These are phyloP conservation scores for Lepraria neglecta DNA, from an alignment of 495 filamentous ascomycete species.

Conservation along the genomic window DNA sequence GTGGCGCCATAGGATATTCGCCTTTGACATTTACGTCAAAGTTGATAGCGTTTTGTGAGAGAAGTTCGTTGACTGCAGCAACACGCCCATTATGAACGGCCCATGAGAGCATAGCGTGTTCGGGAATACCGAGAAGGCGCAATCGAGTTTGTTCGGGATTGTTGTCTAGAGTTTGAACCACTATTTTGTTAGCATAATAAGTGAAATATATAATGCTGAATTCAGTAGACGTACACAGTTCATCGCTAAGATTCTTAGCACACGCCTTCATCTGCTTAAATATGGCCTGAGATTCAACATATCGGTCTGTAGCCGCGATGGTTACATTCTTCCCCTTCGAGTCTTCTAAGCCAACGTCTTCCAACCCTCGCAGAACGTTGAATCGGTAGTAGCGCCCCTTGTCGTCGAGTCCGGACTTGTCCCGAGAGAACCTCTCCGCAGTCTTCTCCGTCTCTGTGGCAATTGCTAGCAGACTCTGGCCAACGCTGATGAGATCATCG, in stretches of 20 bases:
- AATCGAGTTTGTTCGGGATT: no score
- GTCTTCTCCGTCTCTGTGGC: constrained; percentile 40
- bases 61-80: no score
- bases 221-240: constrained; percentile 10
- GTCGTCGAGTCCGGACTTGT: constrained; percentile 36
- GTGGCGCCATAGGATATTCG: no score
- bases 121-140: no score
- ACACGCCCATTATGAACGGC: no score
- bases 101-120: no score
- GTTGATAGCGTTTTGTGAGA: no score
- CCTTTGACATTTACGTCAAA: no score
- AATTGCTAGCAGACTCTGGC: constrained; percentile 30
- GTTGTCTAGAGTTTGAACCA: no score
- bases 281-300: constrained; percentile 36
- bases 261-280: constrained; percentile 37
- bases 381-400: constrained; percentile 41
- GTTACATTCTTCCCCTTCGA: constrained; percentile 37
- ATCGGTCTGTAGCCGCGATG: constrained; percentile 37
- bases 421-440: constrained; percentile 36
- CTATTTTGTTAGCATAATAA: no score
- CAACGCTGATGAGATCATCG: constrained; percentile 30
- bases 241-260: constrained; percentile 27
- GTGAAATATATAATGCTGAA: no score
- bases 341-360: constrained; percentile 37
- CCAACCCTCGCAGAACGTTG: constrained; percentile 32